Evolutionary conservation across 1,284 basidiomycete species (phyloP).

Genomic region (Flammula alnicola): DNA sequence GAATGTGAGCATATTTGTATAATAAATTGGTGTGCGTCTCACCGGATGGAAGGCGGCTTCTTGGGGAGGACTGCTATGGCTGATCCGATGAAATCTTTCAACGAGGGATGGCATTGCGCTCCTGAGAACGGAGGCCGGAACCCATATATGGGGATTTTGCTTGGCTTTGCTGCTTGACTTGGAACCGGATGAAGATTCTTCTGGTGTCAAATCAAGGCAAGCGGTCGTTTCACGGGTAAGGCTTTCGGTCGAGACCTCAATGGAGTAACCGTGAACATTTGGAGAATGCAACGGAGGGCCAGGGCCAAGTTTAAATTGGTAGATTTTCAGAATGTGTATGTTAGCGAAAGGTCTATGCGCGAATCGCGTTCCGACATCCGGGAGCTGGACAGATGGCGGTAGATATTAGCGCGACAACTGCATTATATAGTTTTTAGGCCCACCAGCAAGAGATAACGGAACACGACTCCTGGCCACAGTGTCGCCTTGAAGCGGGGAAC

Average conservation of each 20-base stretch:
- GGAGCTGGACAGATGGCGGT: no score
- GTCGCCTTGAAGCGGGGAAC: background rate
- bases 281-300: background rate
- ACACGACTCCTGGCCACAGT: conserved; percentile 10
- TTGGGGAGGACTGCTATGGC: background rate
- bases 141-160: background rate
- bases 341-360: background rate
- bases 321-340: conserved; percentile 4
- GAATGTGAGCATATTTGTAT: background rate
- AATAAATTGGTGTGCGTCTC: background rate
- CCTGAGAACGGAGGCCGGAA: conserved; percentile 5
- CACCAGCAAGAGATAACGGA: conserved; percentile 12
- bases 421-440: background rate
- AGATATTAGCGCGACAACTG: background rate
- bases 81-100: background rate
- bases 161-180: background rate
- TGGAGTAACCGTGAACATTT: conserved; percentile 6
- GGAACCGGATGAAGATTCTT: background rate
- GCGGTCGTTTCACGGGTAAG: background rate
- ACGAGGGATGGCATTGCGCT: conserved; percentile 3
- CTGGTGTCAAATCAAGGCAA: no score
- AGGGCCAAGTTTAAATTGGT: conserved; percentile 5
- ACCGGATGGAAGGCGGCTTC: background rate
- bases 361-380: background rate
- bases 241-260: background rate